Conservation (phyloP, 164 flowering plant genomes). For the Liriodendron chinense region DNA sequence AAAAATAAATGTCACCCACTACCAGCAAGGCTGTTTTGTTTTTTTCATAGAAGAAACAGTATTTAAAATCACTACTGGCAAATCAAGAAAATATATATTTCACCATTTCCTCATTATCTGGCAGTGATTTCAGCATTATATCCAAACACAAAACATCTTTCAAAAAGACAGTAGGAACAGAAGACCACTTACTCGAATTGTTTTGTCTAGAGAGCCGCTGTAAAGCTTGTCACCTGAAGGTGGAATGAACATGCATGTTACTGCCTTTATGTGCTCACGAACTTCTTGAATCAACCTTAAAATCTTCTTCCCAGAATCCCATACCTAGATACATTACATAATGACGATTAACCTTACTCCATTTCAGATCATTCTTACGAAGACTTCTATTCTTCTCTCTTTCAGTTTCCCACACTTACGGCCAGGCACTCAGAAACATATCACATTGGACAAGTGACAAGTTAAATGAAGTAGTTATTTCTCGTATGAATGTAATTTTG, state of each 20-base stretch:
- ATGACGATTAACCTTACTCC: too few species aligned
- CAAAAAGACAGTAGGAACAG: background rate
- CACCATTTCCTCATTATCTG: background rate
- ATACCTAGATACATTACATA: conserved; percentile 31
- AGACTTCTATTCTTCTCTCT: too few species aligned
- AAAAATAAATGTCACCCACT: too few species aligned
- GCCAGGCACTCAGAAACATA: too few species aligned
- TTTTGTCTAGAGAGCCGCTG: conserved; percentile 78
- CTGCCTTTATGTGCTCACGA: conserved; percentile 62
- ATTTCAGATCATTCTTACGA: too few species aligned
- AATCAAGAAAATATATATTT: background rate
- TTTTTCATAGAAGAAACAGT: too few species aligned
- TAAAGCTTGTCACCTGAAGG: conserved; percentile 58
- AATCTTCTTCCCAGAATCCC: conserved; percentile 54
- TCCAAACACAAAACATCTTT: background rate
- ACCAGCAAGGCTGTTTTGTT: too few species aligned
- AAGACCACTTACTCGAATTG: conserved; percentile 51
- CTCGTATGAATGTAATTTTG: too few species aligned
- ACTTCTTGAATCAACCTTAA: conserved; percentile 59
- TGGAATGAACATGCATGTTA: conserved; percentile 53
- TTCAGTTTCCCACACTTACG: too few species aligned
- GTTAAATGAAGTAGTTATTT: too few species aligned
- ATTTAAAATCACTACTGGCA: too few species aligned
- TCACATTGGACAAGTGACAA: too few species aligned
- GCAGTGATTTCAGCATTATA: background rate